Base-by-base conservation (phyloP, 1,284 basidiomycete species). In the Fistulina hepatica region DNA sequence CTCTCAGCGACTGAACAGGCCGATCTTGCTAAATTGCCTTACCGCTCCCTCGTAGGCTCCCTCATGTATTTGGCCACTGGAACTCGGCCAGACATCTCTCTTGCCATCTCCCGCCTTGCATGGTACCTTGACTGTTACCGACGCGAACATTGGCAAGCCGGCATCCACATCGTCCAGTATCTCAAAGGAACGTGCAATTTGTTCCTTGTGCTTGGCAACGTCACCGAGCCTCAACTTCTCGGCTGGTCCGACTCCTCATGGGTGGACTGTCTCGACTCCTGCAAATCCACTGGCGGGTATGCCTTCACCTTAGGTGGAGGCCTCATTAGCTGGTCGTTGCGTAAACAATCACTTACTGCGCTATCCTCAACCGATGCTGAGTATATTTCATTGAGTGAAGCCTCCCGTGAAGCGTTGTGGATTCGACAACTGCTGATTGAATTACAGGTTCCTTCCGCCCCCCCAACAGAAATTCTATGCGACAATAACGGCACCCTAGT, bases 321-420 rank as follows among this genome's bases (percentile, higher is more conserved):
- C 2, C 54, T 59, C 5, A 37, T 67, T 5, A 56, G 48, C 0
- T 68, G 62, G 61, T 40, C 39, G 17, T 47, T 55, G 5, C 59
- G 59, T 38, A 46, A 30, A n/a, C 27, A 30, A 16, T 13, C n/a
- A 20, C 8, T 12, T 11, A 15, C 35, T 11, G 37, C 37, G 12
- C 44, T 45, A n/a, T 44, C 40, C 11, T 31, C 39, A 6, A 33
- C 31, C 12, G 42, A 44, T 16, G 33, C 42, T 5, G 39, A 44
- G 24, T 42, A 44, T 21, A 31, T 41, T 16, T 27, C 43, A 6
- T 5, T 28, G 21, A 30, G 31, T 2, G 23, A 43, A 15, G 3
- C 28, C 11, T n/a, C 32, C 4, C 33, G 41, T 25, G 36, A 45
- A 12, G 41, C 40, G 4, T 33, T 44, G 5, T 44, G 43, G 43